Base-by-base conservation (phyloP, 768 basidiomycete genomes). In the Boletus insuetus region DNA sequence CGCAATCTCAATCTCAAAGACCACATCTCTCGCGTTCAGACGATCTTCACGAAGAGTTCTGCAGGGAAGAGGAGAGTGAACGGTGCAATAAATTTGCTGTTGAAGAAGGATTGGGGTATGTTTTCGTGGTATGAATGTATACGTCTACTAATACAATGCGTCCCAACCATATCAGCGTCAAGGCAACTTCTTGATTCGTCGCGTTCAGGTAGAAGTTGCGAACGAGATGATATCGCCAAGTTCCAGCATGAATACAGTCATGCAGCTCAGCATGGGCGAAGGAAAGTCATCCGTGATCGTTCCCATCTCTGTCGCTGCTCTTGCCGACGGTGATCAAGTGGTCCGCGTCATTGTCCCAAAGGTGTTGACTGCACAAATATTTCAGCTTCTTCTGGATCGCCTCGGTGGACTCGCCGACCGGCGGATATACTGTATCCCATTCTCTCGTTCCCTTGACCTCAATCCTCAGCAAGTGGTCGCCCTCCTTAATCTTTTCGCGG, bases 261-360 rank as follows among this genome's bases (percentile, higher is more conserved):
- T n/a, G n/a, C n/a, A n/a, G n/a, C n/a, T n/a, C n/a, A n/a, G n/a
- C n/a, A n/a, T n/a, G n/a, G n/a, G n/a, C n/a, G n/a, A n/a, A n/a
- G n/a, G n/a, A n/a, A n/a, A n/a, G n/a, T 74, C 75, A 3, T 76
- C 74, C 0, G 75, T 77, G 1, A 75, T 83, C 22, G 72, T 83
- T 2, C 82, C 82, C 1, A 66, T 82, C 31, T 64, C 73, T 1
- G 67, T 71, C 0, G 59, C 72, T 5, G 60, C 62, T 5, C 69
- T 83, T 13, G 76, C 82, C 0, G 68, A 83, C 58, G 74, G 77
- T 1, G 14, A 69, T 3, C 74, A 67, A 26, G 66, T 83, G 2
- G 76, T 76, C 39, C 75, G 82, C 17, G 74, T 84, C 37, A 67
- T 84, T 6, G 76, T 79, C 20, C 69, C 81, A 19, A 82, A 81